Percentiles rank a stretch among this genome's conserved stretches.
phyloP scores from a whole-genome alignment of 345 rosid genomes.

The Aurinia saxatilis region DNA sequence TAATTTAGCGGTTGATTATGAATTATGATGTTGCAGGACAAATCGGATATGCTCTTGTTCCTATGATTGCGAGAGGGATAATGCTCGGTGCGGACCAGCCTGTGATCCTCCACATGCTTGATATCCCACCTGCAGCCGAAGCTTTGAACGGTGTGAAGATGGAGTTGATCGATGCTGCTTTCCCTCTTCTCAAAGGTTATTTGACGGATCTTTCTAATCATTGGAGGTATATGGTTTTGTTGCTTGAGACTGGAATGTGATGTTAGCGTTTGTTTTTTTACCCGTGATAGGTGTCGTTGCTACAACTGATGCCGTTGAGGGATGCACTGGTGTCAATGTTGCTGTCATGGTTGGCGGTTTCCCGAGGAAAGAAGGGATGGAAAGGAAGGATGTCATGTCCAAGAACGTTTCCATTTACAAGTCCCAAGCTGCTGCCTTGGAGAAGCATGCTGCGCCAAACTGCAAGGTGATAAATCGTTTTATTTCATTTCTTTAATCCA shows the following conservation, averaged over 20 bases:
- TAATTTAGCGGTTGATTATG: not conserved
- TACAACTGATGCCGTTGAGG: conserved; percentile 88
- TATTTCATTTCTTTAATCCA: not conserved
- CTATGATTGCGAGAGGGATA: conserved; percentile 95
- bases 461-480: conserved; percentile 60
- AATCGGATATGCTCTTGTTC: conserved; percentile 98
- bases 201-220: not conserved
- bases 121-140: conserved; percentile 93
- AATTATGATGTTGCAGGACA: conserved; percentile 58
- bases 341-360: conserved; percentile 99
- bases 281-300: conserved; percentile 80
- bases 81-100: conserved; percentile 99
- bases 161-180: conserved; percentile 96
- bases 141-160: conserved; percentile 95
- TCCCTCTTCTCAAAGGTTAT: conserved; percentile 88
- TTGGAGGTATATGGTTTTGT: not conserved
- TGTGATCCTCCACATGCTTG: conserved; percentile 98
- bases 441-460: conserved; percentile 82
- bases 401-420: conserved; percentile 96
- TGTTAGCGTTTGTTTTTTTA: not conserved
- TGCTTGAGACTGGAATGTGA: not conserved
- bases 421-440: conserved; percentile 95
- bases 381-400: conserved; percentile 94
- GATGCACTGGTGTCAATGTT: conserved; percentile 80
- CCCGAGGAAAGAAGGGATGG: conserved; percentile 99